These are phyloP conservation scores for Trichoderma oligosporum DNA, from an alignment of 2,329 filamentous ascomycete species.

Conservation along the genomic window DNA sequence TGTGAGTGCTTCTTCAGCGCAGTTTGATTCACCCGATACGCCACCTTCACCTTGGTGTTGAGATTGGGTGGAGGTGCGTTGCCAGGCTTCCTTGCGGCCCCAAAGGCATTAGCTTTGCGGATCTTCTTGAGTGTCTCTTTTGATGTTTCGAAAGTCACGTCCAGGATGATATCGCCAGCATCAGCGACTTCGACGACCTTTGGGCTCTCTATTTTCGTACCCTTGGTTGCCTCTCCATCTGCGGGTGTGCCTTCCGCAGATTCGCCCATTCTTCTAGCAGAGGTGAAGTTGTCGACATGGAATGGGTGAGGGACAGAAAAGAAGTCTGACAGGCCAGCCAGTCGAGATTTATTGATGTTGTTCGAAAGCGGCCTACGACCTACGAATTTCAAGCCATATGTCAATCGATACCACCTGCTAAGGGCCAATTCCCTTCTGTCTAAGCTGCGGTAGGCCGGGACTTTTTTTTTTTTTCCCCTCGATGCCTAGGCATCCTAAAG, in stretches of 20 bases:
- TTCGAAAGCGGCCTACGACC: background rate
- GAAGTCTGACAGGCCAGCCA: background rate
- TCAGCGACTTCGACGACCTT: constrained; percentile 49
- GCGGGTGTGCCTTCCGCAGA: constrained; percentile 20
- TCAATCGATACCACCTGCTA: background rate
- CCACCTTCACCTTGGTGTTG: constrained; percentile 39
- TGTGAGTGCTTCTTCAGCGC: constrained; percentile 58
- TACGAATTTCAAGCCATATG: background rate
- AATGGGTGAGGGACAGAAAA: background rate
- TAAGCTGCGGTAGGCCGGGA: background rate
- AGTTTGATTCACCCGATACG: constrained; percentile 58
- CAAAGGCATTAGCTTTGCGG: constrained; percentile 37
- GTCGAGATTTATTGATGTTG: constrained; percentile 2
- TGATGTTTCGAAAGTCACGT: constrained; percentile 62
- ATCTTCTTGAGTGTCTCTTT: constrained; percentile 46
- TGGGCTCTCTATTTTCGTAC: constrained; percentile 29
- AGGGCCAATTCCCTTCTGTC: constrained; percentile 7
- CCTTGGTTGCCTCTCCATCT: constrained; percentile 26
- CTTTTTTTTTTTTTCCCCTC: background rate
- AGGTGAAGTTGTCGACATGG: constrained; percentile 15
- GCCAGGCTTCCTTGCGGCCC: constrained; percentile 30
- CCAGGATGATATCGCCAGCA: constrained; percentile 62
- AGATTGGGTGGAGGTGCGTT: constrained; percentile 30
- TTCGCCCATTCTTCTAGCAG: constrained; percentile 19
- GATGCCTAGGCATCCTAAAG: constrained; percentile 1